Conservation (phyloP, 345 rosid genomes). For the Eucalyptus brandiana region DNA sequence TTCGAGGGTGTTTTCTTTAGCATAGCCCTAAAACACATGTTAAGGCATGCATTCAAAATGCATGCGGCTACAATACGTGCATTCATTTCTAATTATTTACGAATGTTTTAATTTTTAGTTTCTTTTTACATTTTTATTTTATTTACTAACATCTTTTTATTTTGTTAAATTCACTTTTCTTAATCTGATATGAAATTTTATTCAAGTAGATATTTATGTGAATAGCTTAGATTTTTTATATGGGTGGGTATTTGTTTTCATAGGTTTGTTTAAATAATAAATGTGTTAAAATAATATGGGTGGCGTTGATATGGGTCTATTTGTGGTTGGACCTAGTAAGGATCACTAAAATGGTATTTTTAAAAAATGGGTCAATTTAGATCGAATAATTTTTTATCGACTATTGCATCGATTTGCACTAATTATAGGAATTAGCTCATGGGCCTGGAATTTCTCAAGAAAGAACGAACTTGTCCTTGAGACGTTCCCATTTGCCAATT, state of each 20-base stretch:
- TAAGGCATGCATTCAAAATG: not conserved
- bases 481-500: not conserved
- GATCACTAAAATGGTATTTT: no score
- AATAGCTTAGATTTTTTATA: not conserved
- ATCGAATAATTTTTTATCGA: accelerated
- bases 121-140: not conserved
- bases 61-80: not conserved
- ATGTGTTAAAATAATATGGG: not conserved
- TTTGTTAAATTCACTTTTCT: not conserved
- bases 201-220: not conserved
- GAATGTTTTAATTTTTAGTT: not conserved
- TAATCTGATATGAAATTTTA: not conserved
- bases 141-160: not conserved
- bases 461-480: not conserved
- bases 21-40: not conserved
- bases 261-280: not conserved
- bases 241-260: not conserved
- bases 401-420: not conserved
- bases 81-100: not conserved
- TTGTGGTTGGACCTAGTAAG: accelerated
- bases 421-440: not conserved
- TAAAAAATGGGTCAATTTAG: no score
- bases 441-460: not conserved
- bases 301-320: accelerated
- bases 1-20: not conserved